Evolutionary conservation across 2,329 filamentous ascomycete species (phyloP).

Genomic region (Mycosphaerelloides madeirae): DNA sequence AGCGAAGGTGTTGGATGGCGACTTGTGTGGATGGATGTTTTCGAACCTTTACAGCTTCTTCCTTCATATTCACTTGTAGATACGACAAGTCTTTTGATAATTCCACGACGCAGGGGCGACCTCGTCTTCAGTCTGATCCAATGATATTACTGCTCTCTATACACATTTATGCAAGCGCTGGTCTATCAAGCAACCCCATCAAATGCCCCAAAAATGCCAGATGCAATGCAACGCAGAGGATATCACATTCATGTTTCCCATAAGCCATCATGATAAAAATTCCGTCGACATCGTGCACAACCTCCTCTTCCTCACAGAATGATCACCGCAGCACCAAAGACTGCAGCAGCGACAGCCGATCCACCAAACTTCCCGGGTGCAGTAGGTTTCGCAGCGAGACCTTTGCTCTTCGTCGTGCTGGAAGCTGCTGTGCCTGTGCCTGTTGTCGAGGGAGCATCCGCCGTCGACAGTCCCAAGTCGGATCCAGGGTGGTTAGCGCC

Average conservation of each 20-base stretch:
- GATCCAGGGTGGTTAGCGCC: constrained; percentile 53
- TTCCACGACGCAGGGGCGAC: too few relatives aligned
- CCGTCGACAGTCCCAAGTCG: constrained; percentile 29
- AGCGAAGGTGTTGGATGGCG: constrained; percentile 12
- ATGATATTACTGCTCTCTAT: too few relatives aligned
- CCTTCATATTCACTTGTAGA: too few relatives aligned
- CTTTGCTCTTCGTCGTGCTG: constrained; percentile 13
- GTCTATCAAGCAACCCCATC: too few relatives aligned
- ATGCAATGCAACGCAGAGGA: background rate
- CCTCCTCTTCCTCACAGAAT: constrained; percentile 13
- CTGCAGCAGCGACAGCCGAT: constrained; percentile 20
- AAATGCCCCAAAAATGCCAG: too few relatives aligned
- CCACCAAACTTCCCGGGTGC: constrained; percentile 5
- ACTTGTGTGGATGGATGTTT: too few relatives aligned
- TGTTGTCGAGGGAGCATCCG: constrained; percentile 7
- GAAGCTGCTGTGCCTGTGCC: constrained; percentile 3
- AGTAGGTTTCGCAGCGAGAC: constrained; percentile 13
- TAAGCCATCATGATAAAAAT: too few relatives aligned
- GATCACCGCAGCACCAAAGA: constrained; percentile 23
- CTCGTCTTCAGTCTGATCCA: too few relatives aligned
- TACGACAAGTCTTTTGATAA: too few relatives aligned
- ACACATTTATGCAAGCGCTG: too few relatives aligned
- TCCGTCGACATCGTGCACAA: background rate
- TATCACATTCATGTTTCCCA: background rate
- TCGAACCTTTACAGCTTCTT: too few relatives aligned